phyloP scores from a whole-genome alignment of 2,329 filamentous ascomycete species.

The Acrodontium crateriforme region DNA sequence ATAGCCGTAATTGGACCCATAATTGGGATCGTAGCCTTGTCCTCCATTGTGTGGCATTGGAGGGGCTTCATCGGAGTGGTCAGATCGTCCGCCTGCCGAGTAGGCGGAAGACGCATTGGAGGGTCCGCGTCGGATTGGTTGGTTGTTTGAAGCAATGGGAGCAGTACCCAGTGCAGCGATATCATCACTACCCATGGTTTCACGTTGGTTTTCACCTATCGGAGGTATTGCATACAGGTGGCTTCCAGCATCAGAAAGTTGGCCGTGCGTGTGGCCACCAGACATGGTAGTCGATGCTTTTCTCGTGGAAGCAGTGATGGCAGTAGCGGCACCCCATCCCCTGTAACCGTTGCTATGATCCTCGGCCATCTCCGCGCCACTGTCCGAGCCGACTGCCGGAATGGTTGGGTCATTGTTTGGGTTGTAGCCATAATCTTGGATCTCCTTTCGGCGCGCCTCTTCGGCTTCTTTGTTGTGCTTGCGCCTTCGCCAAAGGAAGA shows the following conservation, averaged over 20 bases:
- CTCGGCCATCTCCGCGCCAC: slow-evolving; percentile 57
- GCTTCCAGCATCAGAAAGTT: slow-evolving; percentile 55
- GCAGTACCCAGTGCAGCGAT: slow-evolving; percentile 62
- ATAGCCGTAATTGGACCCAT: slow-evolving; percentile 37
- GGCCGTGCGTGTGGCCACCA: slow-evolving; percentile 41
- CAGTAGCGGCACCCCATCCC: slow-evolving; percentile 72
- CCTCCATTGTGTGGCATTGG: slow-evolving; percentile 6
- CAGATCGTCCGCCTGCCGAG: slow-evolving; percentile 65
- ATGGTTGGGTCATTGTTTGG: slow-evolving; percentile 89
- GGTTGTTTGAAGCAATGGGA: slow-evolving; percentile 47
- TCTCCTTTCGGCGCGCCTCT: slow-evolving; percentile 84
- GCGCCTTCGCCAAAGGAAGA: slow-evolving; percentile 80
- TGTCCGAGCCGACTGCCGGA: slow-evolving; percentile 40
- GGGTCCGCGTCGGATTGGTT: slow-evolving; percentile 62
- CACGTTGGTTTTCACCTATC: slow-evolving; percentile 32
- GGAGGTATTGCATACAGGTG: too few relatives aligned
- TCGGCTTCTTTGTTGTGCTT: slow-evolving; percentile 75
- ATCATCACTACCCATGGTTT: slow-evolving; percentile 58
- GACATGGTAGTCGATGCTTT: slow-evolving; percentile 86
- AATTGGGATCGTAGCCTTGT: slow-evolving; percentile 18
- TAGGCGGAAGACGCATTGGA: slow-evolving; percentile 96
- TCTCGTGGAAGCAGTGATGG: slow-evolving; percentile 48
- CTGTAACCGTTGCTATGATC: slow-evolving; percentile 69
- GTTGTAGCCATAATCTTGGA: slow-evolving; percentile 94
- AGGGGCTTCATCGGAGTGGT: slow-evolving; percentile 36